Evolutionary conservation across 2,329 filamentous ascomycete species (phyloP).

Genomic region (Penicillium paneum): DNA sequence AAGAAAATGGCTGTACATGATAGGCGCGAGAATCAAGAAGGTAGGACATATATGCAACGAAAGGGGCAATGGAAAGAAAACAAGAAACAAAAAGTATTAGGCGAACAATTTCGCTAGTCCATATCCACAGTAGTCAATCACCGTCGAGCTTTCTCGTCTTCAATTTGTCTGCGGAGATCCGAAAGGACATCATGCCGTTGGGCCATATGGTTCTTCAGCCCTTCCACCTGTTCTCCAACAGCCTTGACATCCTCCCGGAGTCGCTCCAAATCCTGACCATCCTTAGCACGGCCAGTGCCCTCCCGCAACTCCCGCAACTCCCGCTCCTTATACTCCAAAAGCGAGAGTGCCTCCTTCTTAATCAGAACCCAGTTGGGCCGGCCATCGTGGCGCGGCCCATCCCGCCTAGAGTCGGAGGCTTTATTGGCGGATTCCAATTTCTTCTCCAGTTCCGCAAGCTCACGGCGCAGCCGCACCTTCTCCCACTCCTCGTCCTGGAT

Average conservation of each 20-base stretch:
- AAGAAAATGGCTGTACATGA: constrained; percentile 33
- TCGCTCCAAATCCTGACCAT: constrained; percentile 69
- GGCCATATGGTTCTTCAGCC: constrained; percentile 76
- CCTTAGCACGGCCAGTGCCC: constrained; percentile 53
- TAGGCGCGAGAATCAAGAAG: constrained; percentile 14
- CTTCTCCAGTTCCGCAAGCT: constrained; percentile 81
- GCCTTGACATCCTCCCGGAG: constrained; percentile 82
- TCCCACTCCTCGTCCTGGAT: constrained; percentile 94
- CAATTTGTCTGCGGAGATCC: constrained; percentile 76
- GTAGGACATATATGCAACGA: constrained; percentile 12
- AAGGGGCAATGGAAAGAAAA: constrained; percentile 12
- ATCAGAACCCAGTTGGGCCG: constrained; percentile 84
- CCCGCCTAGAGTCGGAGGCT: constrained; percentile 61
- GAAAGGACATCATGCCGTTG: constrained; percentile 72
- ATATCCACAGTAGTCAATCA: constrained; percentile 17
- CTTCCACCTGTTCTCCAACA: constrained; percentile 92
- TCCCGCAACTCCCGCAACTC: constrained; percentile 69
- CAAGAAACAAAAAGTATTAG: constrained; percentile 3
- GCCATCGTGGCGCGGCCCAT: constrained; percentile 57
- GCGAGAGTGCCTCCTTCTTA: constrained; percentile 87
- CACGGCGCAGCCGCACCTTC: constrained; percentile 89
- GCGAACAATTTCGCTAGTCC: neutral
- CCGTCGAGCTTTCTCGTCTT: constrained; percentile 69
- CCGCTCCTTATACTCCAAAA: constrained; percentile 90
- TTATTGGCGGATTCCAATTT: constrained; percentile 82